These are phyloP conservation scores for Melanogaster broomeanus DNA, from an alignment of 768 basidiomycete genomes.

Conservation along the genomic window DNA sequence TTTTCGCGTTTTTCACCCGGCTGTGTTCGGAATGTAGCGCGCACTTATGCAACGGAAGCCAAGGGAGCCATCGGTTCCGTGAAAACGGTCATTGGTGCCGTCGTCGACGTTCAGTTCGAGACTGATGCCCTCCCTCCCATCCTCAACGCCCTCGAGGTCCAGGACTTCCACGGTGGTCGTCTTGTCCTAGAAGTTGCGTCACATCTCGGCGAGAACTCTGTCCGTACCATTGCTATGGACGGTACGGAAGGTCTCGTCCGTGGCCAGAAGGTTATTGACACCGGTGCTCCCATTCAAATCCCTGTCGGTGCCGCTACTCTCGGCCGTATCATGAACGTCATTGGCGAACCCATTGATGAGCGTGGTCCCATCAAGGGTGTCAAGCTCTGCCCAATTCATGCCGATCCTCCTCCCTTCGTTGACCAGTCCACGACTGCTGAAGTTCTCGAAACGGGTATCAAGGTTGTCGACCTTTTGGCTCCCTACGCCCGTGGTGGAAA, in stretches of 20 bases:
- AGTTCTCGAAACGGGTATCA: slow-evolving; percentile 99
- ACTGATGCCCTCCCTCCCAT: slow-evolving; percentile 90
- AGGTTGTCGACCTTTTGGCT: slow-evolving; percentile 99
- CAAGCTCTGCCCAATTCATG: slow-evolving; percentile 91
- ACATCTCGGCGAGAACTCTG: slow-evolving; percentile 98
- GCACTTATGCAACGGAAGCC: slow-evolving; percentile 91
- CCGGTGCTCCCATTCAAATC: slow-evolving; percentile 93
- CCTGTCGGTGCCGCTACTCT: slow-evolving; percentile 94
- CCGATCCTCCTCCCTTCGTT: slow-evolving; percentile 95
- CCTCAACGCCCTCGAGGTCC: slow-evolving; percentile 98
- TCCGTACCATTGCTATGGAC: slow-evolving; percentile 99
- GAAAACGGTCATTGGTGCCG: slow-evolving; percentile 99
- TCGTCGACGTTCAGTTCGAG: slow-evolving; percentile 99
- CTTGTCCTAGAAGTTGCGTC: slow-evolving; percentile 99
- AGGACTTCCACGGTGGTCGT: slow-evolving; percentile 90
- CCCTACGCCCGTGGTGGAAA: slow-evolving; percentile 99
- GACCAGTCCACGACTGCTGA: slow-evolving; percentile 99
- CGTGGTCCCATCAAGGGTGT: slow-evolving; percentile 98
- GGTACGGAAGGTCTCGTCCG: slow-evolving; percentile 99
- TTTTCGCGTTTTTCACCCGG: not conserved
- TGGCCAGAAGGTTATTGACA: slow-evolving; percentile 96
- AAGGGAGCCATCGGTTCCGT: slow-evolving; percentile 73
- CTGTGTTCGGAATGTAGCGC: slow-evolving; percentile 44
- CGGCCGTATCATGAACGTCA: slow-evolving; percentile 99
- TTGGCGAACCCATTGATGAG: slow-evolving; percentile 99